Base-by-base conservation (phyloP, 176 grass and related monocot species). In the Olyra latifolia region DNA sequence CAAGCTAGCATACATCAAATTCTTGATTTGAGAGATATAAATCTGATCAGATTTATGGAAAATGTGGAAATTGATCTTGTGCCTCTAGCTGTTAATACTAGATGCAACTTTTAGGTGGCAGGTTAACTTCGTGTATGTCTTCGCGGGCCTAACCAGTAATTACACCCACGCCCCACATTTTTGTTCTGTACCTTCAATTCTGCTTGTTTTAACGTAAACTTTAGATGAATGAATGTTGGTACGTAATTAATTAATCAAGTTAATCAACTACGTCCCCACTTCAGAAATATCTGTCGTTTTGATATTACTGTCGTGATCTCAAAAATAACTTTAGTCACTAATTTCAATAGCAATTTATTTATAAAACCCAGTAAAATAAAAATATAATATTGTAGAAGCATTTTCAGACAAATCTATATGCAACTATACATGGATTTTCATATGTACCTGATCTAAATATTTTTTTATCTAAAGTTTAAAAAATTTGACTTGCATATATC, bases 21-120 rank as follows among this genome's bases (percentile, higher is more conserved):
- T 71, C 61, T 62, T 35, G 5, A 35, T 35, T 30, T 1, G 47
- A 50, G 43, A 73, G 27, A 60, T 48, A 23, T 61, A 10, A 72
- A 47, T 82, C 72, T 70, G 1, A 35, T 82, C 80, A 49, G 57
- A 61, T 46, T 3, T 35, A 35, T 35, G 32, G 11, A 28, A 82
- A 71, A 72, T 22, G 27, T 61, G 66, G 38, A 60, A 82, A 20
- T 29, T 19, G 15, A 65, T 9, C 23, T 62, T 50, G 68, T 59
- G 41, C 28, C 55, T 19, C 20, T 62, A 19, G 29, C 3, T 65
- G 46, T 19, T 19, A 69, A 16, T 57, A 28, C 45, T 42, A 38
- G 48, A 44, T n/a, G 20, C 20, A 62, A 20, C 43, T 50, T 62
- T 72, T 62, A 41, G 67, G 80, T 52, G 68, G 68, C 23, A 82